A percentile compares a stretch with the other conserved stretches of the same genome.
Evolutionary conservation across 768 basidiomycete genomes (phyloP).

Genomic region (Tylopilus sp.): DNA sequence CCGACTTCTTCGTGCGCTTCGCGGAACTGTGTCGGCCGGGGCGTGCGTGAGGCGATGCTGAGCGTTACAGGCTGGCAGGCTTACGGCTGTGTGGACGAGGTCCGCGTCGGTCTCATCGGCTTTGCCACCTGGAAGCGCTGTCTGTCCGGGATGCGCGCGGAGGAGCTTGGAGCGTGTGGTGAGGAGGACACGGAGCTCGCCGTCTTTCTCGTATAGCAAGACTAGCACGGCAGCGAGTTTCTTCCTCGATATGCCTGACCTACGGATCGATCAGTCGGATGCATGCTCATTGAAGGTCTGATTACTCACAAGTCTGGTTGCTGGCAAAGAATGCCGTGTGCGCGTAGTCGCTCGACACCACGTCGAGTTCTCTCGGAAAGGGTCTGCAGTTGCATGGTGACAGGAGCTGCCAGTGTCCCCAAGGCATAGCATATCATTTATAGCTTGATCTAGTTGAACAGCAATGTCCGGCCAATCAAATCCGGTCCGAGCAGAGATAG

Average conservation of each 20-base stretch:
- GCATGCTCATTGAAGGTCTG: too few species aligned
- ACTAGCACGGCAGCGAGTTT: constrained; percentile 78
- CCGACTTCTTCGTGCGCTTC: constrained; percentile 87
- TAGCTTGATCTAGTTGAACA: not conserved
- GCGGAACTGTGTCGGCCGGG: constrained; percentile 49
- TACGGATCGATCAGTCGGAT: constrained; percentile 10
- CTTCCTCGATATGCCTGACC: constrained; percentile 32
- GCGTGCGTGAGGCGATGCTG: not conserved
- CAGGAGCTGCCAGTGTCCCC: too few species aligned
- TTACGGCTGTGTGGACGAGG: constrained; percentile 71
- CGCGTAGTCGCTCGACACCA: constrained; percentile 41
- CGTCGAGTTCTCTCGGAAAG: constrained; percentile 18
- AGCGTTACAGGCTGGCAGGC: constrained; percentile 21
- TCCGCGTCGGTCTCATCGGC: constrained; percentile 62
- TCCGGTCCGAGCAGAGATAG: not conserved
- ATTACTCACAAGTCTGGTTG: constrained; percentile 54
- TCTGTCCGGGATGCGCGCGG: constrained; percentile 75
- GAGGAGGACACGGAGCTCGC: constrained; percentile 68
- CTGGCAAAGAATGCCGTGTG: constrained; percentile 25
- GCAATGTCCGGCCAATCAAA: too few species aligned
- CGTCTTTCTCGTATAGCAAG: constrained; percentile 69
- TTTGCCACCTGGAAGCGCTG: constrained; percentile 81
- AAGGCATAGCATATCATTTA: too few species aligned
- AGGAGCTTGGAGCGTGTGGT: constrained; percentile 82
- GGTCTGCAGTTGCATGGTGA: constrained; percentile 7